These are phyloP conservation scores for Colletotrichum karsti DNA, from an alignment of 2,329 filamentous ascomycete species.

Conservation along the genomic window DNA sequence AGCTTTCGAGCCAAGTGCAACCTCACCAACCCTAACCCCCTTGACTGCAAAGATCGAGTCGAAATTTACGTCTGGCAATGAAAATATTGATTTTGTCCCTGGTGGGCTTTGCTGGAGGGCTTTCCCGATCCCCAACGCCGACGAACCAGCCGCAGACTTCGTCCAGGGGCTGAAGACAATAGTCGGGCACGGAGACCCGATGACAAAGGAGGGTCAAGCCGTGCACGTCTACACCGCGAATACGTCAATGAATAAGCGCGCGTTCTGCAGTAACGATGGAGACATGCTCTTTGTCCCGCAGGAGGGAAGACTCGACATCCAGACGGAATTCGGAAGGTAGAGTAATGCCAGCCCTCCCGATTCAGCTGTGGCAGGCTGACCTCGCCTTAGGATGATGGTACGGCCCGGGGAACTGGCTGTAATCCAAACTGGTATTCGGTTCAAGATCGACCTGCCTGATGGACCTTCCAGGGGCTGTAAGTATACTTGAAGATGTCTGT, in stretches of 20 bases:
- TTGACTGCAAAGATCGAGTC: constrained; percentile 31
- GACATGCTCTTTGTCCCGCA: constrained; percentile 73
- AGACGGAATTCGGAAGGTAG: constrained; percentile 70
- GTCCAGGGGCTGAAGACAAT: constrained; percentile 57
- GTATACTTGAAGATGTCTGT: background rate
- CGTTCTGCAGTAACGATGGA: constrained; percentile 65
- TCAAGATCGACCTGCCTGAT: constrained; percentile 63
- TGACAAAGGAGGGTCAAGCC: constrained; percentile 56
- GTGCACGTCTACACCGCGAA: constrained; percentile 58
- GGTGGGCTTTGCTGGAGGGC: constrained; percentile 52
- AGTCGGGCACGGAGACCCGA: constrained; percentile 58
- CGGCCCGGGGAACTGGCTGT: constrained; percentile 72
- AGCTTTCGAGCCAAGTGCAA: background rate
- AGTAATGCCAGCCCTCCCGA: constrained; percentile 16
- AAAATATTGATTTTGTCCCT: constrained; percentile 46
- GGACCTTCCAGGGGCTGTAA: constrained; percentile 63
- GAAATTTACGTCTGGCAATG: constrained; percentile 49
- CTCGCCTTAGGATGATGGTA: constrained; percentile 47
- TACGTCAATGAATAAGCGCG: constrained; percentile 51
- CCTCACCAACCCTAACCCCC: background rate
- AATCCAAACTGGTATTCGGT: constrained; percentile 70
- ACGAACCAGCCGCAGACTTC: constrained; percentile 46
- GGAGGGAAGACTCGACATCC: constrained; percentile 69
- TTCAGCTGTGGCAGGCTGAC: background rate
- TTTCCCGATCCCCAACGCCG: constrained; percentile 34